phyloP scores from a whole-genome alignment of 495 filamentous ascomycete species.

The Aspergillus leporis region DNA sequence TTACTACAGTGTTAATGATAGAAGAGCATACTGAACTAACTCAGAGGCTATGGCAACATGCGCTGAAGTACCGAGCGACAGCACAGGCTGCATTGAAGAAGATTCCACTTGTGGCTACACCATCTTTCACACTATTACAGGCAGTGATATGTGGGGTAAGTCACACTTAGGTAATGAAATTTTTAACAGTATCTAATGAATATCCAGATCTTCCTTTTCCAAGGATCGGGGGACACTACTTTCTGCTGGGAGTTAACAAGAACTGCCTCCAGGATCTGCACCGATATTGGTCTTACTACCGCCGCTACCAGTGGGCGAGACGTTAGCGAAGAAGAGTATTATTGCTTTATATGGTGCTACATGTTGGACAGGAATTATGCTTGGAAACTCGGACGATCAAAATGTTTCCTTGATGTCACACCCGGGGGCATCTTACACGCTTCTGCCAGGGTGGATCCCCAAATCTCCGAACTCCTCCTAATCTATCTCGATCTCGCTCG shows the following conservation, averaged over 20 bases:
- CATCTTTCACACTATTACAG: conserved; percentile 19
- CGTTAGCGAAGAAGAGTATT: conserved; percentile 20
- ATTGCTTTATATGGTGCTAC: conserved; percentile 30
- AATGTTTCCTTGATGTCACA: conserved; percentile 11
- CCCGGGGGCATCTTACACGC: background rate
- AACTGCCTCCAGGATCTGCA: conserved; percentile 22
- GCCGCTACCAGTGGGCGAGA: background rate
- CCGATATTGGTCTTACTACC: conserved; percentile 17
- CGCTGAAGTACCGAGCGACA: conserved; percentile 15
- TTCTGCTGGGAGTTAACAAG: conserved; percentile 19
- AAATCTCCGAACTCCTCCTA: conserved; percentile 13
- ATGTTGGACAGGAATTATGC: conserved; percentile 26
- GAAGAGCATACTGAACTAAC: conserved; percentile 16
- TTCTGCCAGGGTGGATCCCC: background rate
- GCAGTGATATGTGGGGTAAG: conserved; percentile 17
- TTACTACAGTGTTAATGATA: conserved; percentile 12
- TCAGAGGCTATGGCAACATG: conserved; percentile 8
- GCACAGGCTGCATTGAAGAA: conserved; percentile 19
- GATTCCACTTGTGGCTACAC: conserved; percentile 15
- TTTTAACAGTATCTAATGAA: background rate
- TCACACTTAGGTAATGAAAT: background rate
- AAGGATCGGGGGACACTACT: conserved; percentile 23
- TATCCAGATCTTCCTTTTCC: conserved; percentile 22
- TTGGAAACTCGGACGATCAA: conserved; percentile 17
- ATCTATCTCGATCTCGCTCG: conserved; percentile 24